Base-by-base conservation (phyloP, 1,139 yeast species). In the Blastobotrys ciferrii region DNA sequence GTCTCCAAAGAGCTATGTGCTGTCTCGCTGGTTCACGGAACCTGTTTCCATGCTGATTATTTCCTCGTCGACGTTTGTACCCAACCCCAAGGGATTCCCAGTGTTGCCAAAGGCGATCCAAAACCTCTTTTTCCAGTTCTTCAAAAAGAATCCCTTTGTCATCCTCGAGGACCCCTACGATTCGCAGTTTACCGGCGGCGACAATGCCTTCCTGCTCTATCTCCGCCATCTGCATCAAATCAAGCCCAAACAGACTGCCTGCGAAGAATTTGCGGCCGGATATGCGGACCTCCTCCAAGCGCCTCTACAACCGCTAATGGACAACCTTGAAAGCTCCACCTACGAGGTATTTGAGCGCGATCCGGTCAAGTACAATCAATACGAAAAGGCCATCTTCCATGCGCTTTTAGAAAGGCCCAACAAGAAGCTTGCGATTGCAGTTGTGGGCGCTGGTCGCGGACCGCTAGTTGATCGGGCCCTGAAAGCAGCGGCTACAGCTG, bases 391-490 rank as follows among this genome's bases (percentile, higher is more conserved):
- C 1, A 78, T 87, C 2, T 70, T 68, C 31, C 65, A 73, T 46
- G 92, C 95, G 0, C 54, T 86, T 7, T 54, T 60, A n/a, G 79
- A 76, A 50, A 49, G 60, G 25, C 57, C 56, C 11, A 49, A 53
- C 14, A 50, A 55, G 35, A 49, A 55, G n/a, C 52, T 59, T 14
- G 48, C 61, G 2, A 67, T 87, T 3, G 74, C 87, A 5, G 75
- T 89, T 1, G 82, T 84, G 2, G 97, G 97, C 0, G 95, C 96
- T 0, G 97, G 97, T 0, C 69, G 87, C 46, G 97, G 97, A 0
- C 89, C 92, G 1, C 66, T 88, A 33, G 81, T 87, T 1, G 82
- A 82, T 43, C 66, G 74, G 18, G 69, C 78, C 0, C 66, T 75
- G 45, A 63, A 68, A 17, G 80, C 81, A 1, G 66, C 79, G 4